Evolutionary conservation across 495 filamentous ascomycete genomes (phyloP), one percentile per base, ranked within the genome.

Genomic region (Tirmania nivea): DNA sequence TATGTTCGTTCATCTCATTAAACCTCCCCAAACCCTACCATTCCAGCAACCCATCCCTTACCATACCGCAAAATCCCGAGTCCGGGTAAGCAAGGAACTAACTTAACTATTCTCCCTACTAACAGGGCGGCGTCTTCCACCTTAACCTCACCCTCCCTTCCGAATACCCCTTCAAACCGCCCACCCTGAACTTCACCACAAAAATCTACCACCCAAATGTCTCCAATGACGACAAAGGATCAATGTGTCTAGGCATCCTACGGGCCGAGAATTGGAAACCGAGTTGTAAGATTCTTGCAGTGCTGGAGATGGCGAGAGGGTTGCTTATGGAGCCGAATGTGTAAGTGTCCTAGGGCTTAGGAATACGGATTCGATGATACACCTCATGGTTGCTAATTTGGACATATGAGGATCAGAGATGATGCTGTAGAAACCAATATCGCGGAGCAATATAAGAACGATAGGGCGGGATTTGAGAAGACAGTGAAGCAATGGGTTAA

Each of bases 121-220:
- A 39, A 50, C 59, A 86, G 73, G 83, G 80, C 51, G 92, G 90
- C 49, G 72, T 67, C 55, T 97, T 92, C 78, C 74, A 77, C 39
- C 70, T 97, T 17, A 72, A 79, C 49, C 70, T 95, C 55, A 73
- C 66, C 17, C 78, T 97, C 5, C 90, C 90, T 17, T 69, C 68
- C 55, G 83, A 90, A 57, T 97, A 96, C 71, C 90, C 90, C 10
- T 97, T 96, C 79, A 93, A 92, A 62, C 80, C 90, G 5, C 92
- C 92, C 0, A 73, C 71, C 35, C 75, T 97, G 57, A 80, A 71
- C 60, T 97, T 96, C 77, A 74, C 76, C 51, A 97, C 90, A 39
- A 94, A 90, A 65, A 86, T 97, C 70, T 97, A 94, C 73, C 90
- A 97, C 73, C 92, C 92, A 12, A 97, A 97, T 69, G 79, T 97